Conservation (phyloP, 441 rosid species). For the Daphne laureola region DNA sequence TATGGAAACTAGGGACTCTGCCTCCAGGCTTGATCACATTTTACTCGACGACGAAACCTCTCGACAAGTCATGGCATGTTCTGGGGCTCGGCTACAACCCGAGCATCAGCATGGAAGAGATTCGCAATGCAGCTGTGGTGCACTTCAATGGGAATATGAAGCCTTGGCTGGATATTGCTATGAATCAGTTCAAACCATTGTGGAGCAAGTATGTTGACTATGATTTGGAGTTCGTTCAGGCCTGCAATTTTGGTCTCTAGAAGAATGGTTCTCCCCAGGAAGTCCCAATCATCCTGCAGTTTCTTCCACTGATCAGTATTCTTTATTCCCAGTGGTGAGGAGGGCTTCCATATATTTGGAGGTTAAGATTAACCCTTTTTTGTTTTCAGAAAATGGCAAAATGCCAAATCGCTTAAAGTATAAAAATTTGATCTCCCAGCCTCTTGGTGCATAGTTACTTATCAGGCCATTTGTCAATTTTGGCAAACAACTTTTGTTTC, state of each 20-base stretch:
- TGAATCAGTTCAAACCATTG: constrained; percentile 87
- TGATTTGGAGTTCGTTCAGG: constrained; percentile 78
- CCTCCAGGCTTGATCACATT: constrained; percentile 92
- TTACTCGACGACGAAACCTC: constrained; percentile 89
- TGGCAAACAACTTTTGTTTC: no score
- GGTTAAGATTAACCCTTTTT: no score
- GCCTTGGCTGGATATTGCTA: constrained; percentile 97
- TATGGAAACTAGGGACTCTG: constrained; percentile 90
- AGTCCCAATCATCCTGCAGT: background rate
- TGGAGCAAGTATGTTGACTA: constrained; percentile 88
- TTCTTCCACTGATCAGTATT: constrained; percentile 11
- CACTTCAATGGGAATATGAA: constrained; percentile 95
- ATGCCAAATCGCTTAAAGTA: no score
- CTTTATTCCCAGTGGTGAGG: constrained; percentile 7
- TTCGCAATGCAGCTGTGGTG: constrained; percentile 79
- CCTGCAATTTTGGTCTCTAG: constrained; percentile 84
- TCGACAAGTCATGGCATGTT: constrained; percentile 95
- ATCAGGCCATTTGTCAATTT: no score
- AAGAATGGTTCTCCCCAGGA: background rate
- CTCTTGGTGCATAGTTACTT: no score
- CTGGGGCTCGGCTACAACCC: constrained; percentile 92
- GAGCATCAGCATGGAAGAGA: constrained; percentile 91
- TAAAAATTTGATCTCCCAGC: no score
- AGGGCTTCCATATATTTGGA: background rate
- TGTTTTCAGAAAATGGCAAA: no score